Evolutionary conservation across 2,329 filamentous ascomycete genomes (phyloP).

Genomic region (Colletotrichum musae): DNA sequence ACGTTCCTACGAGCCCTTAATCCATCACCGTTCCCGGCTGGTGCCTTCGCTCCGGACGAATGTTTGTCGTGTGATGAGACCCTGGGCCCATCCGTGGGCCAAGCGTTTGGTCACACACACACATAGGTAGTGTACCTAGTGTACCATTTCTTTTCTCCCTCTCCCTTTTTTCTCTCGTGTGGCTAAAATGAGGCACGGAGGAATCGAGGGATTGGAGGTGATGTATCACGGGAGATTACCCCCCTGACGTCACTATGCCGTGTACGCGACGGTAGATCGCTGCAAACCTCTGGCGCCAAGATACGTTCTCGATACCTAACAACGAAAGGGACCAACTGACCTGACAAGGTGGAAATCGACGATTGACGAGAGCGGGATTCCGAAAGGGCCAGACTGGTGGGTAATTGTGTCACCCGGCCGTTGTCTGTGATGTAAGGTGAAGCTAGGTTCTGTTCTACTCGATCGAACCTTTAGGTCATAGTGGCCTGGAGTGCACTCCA

Average conservation of each 20-base stretch:
- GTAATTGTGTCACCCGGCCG: slow-evolving; percentile 29
- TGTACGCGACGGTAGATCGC: slow-evolving; percentile 33
- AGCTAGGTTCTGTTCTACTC: neutral
- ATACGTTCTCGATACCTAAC: slow-evolving; percentile 7
- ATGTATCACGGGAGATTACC: slow-evolving; percentile 36
- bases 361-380: slow-evolving; percentile 3
- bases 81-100: slow-evolving; percentile 12
- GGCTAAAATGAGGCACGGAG: neutral
- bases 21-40: slow-evolving; percentile 17
- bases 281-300: slow-evolving; percentile 18
- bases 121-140: neutral
- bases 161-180: neutral
- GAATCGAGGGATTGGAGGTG: slow-evolving; percentile 17
- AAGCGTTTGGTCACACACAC: slow-evolving; percentile 10
- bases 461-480: slow-evolving; percentile 6
- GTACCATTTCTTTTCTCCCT: neutral
- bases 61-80: slow-evolving; percentile 28
- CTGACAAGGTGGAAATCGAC: slow-evolving; percentile 19
- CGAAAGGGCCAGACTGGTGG: neutral
- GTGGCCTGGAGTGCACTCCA: slow-evolving; percentile 11
- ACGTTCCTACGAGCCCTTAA: slow-evolving; percentile 10
- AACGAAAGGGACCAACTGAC: slow-evolving; percentile 10
- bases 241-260: slow-evolving; percentile 40
- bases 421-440: slow-evolving; percentile 36
- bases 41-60: slow-evolving; percentile 19